These are phyloP conservation scores for Tuber umbilicatum DNA, from an alignment of 495 filamentous ascomycete genomes.

Conservation along the genomic window DNA sequence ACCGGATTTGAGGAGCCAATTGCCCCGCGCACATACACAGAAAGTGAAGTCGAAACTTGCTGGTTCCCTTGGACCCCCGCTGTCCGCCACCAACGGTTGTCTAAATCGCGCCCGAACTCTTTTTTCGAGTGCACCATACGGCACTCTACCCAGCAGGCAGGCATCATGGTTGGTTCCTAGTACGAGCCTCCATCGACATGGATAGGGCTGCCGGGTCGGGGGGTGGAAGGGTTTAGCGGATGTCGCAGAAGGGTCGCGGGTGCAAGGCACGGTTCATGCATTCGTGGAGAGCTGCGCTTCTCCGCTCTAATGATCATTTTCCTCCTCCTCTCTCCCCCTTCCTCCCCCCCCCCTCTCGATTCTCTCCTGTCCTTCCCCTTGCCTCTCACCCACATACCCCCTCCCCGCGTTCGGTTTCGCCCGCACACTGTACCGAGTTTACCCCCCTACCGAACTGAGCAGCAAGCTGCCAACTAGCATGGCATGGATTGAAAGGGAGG, in stretches of 20 bases:
- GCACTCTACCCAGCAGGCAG: background rate
- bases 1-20: slow-evolving; percentile 18
- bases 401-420: slow-evolving; percentile 38
- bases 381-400: slow-evolving; percentile 12
- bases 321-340: slow-evolving; percentile 30
- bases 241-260: slow-evolving; percentile 36
- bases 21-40: slow-evolving; percentile 33
- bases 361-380: slow-evolving; percentile 6
- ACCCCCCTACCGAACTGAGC: background rate
- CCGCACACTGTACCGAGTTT: slow-evolving; percentile 18
- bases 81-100: slow-evolving; percentile 36
- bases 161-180: slow-evolving; percentile 27
- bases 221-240: slow-evolving; percentile 24
- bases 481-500: slow-evolving; percentile 2
- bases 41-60: slow-evolving; percentile 38
- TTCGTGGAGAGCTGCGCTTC: slow-evolving; percentile 19
- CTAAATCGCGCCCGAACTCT: slow-evolving; percentile 40
- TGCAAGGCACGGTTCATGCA: slow-evolving; percentile 40
- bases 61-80: slow-evolving; percentile 20
- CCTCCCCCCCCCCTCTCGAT: background rate
- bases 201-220: slow-evolving; percentile 37
- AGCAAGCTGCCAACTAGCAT: background rate
- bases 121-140: slow-evolving; percentile 18
- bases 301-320: slow-evolving; percentile 9
- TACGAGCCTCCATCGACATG: slow-evolving; percentile 36